Evolutionary conservation across 192 early-diverging fungal species (phyloP), one percentile per base, ranked within the genome.

Genomic region (Podochytrium sp.): DNA sequence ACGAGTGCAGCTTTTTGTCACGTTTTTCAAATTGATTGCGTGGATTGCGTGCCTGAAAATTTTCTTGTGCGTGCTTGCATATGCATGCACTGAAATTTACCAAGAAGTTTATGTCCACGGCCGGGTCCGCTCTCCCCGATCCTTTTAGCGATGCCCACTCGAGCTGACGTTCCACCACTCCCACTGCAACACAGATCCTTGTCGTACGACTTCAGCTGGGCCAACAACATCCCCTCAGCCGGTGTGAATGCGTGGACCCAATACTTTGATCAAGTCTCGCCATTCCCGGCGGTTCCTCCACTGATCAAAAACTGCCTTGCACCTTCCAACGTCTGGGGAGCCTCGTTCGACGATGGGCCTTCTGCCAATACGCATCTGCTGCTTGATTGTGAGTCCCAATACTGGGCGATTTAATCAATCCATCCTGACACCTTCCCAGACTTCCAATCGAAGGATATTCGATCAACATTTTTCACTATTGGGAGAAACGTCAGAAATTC

Each of bases 391-490:
- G 43, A 47, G 43, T 12, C 10, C 10, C 43, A 20, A 47, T 20
- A 47, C 43, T 7, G 20, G 7, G 7, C 10, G 43, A 47, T 47
- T 47, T 7, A 47, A 47, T 47, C 20, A 7, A 47, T 47, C 43
- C 20, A 47, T 12, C 7, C 20, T 47, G 10, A 12, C 7, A 47
- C 7, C 7, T 47, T 47, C n/a, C n/a, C n/a, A 55, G 52, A 61
- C 58, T 34, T 61, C 1, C 16, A 32, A 16, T 10, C 29, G 33
- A 61, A 61, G 33, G 37, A 61, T 10, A 25, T 61, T 4, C 29
- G 32, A 7, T 35, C 58, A 27, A 86, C 84, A 14, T 81, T 88
- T 50, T 88, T 87, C 73, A 67, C 81, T 34, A 76, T 88, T 43
- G 87, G 87, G 7, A 72, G 81, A 3, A 76, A 76, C 16, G 83